A percentile compares a stretch with the other conserved stretches of the same genome.
phyloP scores from a whole-genome alignment of 768 basidiomycete species.

The Cystobasidium onofrii region DNA sequence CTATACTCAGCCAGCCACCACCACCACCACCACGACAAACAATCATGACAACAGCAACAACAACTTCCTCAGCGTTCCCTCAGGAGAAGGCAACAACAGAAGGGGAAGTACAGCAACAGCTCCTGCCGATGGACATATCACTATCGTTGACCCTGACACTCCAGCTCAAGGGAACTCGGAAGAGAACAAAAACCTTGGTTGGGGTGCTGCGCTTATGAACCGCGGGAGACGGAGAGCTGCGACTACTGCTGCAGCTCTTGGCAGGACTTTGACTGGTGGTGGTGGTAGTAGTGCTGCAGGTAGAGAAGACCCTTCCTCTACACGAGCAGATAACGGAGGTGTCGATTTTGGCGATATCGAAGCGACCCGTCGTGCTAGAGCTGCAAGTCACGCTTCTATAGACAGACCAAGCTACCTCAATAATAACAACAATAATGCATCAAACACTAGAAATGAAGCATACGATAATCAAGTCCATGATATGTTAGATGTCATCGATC shows the following conservation, averaged over 20 bases:
- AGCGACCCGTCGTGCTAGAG: not conserved
- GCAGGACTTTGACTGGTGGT: not conserved
- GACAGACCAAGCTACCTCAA: not conserved
- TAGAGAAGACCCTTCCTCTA: not conserved
- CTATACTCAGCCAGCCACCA: not conserved
- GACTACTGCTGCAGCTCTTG: not conserved
- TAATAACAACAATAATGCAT: not conserved
- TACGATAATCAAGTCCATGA: conserved; percentile 20
- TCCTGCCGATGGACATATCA: not conserved
- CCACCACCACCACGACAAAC: not conserved
- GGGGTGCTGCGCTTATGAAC: not conserved
- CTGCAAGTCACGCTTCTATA: not conserved
- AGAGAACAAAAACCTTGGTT: not conserved
- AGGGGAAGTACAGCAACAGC: not conserved
- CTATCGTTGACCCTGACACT: not conserved
- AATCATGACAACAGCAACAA: not conserved
- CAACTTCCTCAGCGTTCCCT: not conserved
- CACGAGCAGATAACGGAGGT: not conserved
- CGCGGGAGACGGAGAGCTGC: conserved; percentile 2
- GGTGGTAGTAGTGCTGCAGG: not conserved
- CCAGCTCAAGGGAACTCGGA: not conserved
- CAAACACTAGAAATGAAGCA: conserved; percentile 1
- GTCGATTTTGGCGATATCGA: not conserved
- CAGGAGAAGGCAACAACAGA: not conserved
- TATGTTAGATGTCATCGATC: conserved; percentile 30